Conservation (phyloP, 1,284 basidiomycete genomes). For the Puccinia triticina region DNA sequence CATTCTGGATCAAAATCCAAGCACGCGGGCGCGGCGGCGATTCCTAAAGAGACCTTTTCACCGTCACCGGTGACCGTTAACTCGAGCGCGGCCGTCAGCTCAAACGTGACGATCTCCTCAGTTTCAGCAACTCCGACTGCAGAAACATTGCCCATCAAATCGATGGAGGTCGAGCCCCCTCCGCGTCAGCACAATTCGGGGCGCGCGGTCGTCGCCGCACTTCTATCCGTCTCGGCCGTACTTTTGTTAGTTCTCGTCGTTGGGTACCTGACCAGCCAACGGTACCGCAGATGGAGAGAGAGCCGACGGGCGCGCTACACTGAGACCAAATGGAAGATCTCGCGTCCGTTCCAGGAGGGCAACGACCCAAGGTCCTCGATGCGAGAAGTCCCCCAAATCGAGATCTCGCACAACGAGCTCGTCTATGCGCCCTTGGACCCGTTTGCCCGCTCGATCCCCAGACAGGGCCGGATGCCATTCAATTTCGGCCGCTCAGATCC, state of each 20-base stretch:
- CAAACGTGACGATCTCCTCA: neutral
- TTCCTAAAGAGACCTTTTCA: neutral
- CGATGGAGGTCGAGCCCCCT: neutral
- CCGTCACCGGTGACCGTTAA: neutral
- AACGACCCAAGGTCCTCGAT: neutral
- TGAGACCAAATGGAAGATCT: conserved; percentile 24
- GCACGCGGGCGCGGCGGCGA: neutral
- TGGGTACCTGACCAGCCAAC: conserved; percentile 3
- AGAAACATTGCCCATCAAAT: neutral
- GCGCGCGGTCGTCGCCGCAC: neutral
- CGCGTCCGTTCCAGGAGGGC: neutral
- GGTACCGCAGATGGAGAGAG: conserved; percentile 1
- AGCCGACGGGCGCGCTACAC: neutral
- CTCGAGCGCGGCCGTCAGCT: neutral
- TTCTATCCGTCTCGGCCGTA: neutral
- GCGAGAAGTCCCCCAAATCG: neutral
- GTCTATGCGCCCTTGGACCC: conserved; percentile 10
- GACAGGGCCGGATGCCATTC: neutral
- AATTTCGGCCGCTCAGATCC: conserved; percentile 6
- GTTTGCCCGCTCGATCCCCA: conserved; percentile 11
- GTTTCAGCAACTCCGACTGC: neutral
- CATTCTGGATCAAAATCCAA: conserved; percentile 12
- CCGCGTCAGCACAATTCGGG: conserved; percentile 10
- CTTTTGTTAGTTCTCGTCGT: neutral
- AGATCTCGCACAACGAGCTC: neutral